Percentiles rank a stretch among this genome's conserved stretches.
phyloP scores from a whole-genome alignment of 2,329 filamentous ascomycete genomes.

The Beauveria rudraprayagi region DNA sequence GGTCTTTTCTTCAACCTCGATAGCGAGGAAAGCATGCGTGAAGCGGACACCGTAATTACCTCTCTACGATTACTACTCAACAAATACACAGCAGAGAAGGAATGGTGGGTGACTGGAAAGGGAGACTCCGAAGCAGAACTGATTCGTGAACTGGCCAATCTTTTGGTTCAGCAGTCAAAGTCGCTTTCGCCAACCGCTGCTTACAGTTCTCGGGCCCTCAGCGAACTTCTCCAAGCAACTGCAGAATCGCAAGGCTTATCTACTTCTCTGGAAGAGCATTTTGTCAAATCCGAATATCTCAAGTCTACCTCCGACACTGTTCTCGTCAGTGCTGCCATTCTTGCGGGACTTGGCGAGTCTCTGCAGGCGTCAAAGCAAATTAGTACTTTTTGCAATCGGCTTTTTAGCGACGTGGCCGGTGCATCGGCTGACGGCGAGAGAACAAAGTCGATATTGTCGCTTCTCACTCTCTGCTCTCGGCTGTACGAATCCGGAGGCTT shows the following conservation, averaged over 20 bases:
- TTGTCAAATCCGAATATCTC: slow-evolving; percentile 37
- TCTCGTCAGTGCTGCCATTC: slow-evolving; percentile 40
- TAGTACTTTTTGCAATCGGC: slow-evolving; percentile 48
- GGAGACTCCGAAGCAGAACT: slow-evolving; percentile 28
- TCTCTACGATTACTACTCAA: slow-evolving; percentile 31
- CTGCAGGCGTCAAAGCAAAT: slow-evolving; percentile 39
- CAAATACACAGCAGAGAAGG: slow-evolving; percentile 23
- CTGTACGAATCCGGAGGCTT: slow-evolving; percentile 45
- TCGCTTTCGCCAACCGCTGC: slow-evolving; percentile 35
- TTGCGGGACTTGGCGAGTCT: slow-evolving; percentile 44
- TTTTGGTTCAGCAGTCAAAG: slow-evolving; percentile 35
- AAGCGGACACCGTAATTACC: slow-evolving; percentile 37
- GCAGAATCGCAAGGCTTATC: slow-evolving; percentile 40
- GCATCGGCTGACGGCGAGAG: slow-evolving; percentile 35
- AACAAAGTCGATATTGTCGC: slow-evolving; percentile 40
- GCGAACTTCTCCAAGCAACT: slow-evolving; percentile 39
- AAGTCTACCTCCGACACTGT: slow-evolving; percentile 39
- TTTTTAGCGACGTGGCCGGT: slow-evolving; percentile 53
- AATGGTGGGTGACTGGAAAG: slow-evolving; percentile 30
- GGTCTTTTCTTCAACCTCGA: slow-evolving; percentile 39
- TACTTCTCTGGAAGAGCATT: slow-evolving; percentile 37
- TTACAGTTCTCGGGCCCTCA: slow-evolving; percentile 46
- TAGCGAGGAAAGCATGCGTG: slow-evolving; percentile 25
- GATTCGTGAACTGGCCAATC: slow-evolving; percentile 33
- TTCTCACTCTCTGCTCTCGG: slow-evolving; percentile 45